phyloP scores from a whole-genome alignment of 306 rosid species.

The Castanea sativa region DNA sequence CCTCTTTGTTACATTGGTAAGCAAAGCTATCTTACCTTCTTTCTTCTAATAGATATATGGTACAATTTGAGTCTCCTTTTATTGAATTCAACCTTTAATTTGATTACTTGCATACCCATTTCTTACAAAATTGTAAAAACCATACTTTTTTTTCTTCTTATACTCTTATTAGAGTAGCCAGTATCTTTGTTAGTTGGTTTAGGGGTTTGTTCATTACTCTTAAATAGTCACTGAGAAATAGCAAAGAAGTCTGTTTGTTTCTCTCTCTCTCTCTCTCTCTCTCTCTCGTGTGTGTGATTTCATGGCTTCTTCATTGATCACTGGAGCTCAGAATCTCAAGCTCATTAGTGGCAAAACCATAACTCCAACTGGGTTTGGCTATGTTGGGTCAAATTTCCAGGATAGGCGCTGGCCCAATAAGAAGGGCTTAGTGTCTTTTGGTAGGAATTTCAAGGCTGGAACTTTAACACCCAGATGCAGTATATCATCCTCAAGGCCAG shows the following conservation, averaged over 20 bases:
- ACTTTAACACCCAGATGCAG: conserved; percentile 47
- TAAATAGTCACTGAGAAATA: neutral
- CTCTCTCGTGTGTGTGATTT: neutral
- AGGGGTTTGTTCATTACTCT: neutral
- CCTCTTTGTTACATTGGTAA: neutral
- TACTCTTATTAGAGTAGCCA: neutral
- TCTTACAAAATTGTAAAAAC: neutral
- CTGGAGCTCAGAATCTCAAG: conserved; percentile 51
- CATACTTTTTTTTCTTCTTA: neutral
- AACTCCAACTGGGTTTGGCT: conserved; percentile 45
- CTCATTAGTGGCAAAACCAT: conserved; percentile 32
- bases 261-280: neutral
- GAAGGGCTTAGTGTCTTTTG: conserved; percentile 30
- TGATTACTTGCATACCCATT: neutral
- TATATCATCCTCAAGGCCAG: conserved; percentile 59
- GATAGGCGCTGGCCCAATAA: conserved; percentile 23
- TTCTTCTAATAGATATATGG: no score
- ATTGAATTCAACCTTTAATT: no score
- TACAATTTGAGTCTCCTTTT: no score
- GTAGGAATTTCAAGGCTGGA: conserved; percentile 22
- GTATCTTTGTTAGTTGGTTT: neutral
- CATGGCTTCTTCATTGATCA: conserved; percentile 45
- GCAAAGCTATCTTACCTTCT: neutral
- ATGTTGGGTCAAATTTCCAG: conserved; percentile 35
- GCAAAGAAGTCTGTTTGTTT: neutral